Evolutionary conservation across 305 asterid species (phyloP).

Genomic region (Fraxinus albicans): DNA sequence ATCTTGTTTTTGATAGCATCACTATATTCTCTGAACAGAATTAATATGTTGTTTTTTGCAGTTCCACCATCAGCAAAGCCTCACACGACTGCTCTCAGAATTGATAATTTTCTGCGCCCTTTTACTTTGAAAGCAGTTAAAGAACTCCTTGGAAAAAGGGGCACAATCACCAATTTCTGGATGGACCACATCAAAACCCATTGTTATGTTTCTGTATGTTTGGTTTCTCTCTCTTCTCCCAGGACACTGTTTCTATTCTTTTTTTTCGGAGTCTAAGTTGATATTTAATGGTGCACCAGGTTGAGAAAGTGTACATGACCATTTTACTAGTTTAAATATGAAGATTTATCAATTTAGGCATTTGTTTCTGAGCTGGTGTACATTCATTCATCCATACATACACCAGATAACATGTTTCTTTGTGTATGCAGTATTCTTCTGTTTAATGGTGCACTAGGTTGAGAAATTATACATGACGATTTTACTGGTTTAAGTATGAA

Average conservation of each 20-base stretch:
- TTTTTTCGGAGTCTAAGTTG: background rate
- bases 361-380: conserved; percentile 2
- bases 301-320: background rate
- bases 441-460: conserved; percentile 18
- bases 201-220: conserved; percentile 79
- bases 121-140: conserved; percentile 82
- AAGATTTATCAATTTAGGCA: conserved; percentile 16
- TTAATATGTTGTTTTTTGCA: conserved; percentile 29
- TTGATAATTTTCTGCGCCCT: conserved; percentile 84
- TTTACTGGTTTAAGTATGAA: background rate
- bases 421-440: conserved; percentile 63
- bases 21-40: conserved; percentile 13
- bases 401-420: conserved; percentile 2
- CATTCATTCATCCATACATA: background rate
- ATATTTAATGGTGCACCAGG: background rate
- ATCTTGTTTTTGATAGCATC: conserved; percentile 1
- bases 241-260: background rate
- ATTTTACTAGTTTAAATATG: background rate
- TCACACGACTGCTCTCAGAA: conserved; percentile 71
- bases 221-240: background rate
- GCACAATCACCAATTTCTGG: conserved; percentile 74
- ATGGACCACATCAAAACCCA: conserved; percentile 92
- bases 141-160: conserved; percentile 76
- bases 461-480: background rate
- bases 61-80: conserved; percentile 72